Evolutionary conservation across 2,329 filamentous ascomycete genomes (phyloP).

Genomic region (Fusarium sp.): DNA sequence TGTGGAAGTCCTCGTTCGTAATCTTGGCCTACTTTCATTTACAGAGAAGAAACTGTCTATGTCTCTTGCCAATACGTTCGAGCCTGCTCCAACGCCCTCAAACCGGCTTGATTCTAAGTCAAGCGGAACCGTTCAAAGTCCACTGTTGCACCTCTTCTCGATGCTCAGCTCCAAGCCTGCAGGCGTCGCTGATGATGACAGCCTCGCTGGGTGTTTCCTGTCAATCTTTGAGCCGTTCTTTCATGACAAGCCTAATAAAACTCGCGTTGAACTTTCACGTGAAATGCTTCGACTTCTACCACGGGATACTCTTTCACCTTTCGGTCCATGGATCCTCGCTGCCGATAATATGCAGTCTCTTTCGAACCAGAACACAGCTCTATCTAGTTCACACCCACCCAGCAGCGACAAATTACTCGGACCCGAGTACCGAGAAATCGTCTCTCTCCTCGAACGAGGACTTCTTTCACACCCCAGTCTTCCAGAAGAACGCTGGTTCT

Average conservation of each 20-base stretch:
- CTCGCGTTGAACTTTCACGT: constrained; percentile 59
- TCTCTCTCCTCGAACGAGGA: constrained; percentile 75
- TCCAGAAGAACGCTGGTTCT: constrained; percentile 61
- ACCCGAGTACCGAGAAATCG: constrained; percentile 76
- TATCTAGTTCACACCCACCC: constrained; percentile 38
- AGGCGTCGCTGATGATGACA: constrained; percentile 61
- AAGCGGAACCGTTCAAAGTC: constrained; percentile 64
- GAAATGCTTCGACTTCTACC: constrained; percentile 65
- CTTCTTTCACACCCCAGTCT: constrained; percentile 62
- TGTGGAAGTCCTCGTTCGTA: constrained; percentile 61
- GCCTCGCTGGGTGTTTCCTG: constrained; percentile 60
- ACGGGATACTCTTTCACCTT: constrained; percentile 58
- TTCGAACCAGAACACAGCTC: constrained; percentile 51
- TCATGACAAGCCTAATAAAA: constrained; percentile 58
- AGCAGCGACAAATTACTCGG: constrained; percentile 63
- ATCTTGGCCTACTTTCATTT: constrained; percentile 70
- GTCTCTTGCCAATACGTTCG: constrained; percentile 66
- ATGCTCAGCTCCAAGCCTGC: constrained; percentile 66
- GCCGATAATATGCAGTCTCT: constrained; percentile 59
- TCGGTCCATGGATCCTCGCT: constrained; percentile 64
- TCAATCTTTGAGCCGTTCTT: constrained; percentile 71
- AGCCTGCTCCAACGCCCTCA: constrained; percentile 74
- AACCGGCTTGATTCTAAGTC: constrained; percentile 67
- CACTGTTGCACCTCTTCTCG: constrained; percentile 74
- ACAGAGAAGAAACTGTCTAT: constrained; percentile 70